A percentile compares a stretch with the other conserved stretches of the same genome.
Conservation (phyloP, 495 filamentous ascomycete genomes). For the Hypoxylon cercidicola region DNA sequence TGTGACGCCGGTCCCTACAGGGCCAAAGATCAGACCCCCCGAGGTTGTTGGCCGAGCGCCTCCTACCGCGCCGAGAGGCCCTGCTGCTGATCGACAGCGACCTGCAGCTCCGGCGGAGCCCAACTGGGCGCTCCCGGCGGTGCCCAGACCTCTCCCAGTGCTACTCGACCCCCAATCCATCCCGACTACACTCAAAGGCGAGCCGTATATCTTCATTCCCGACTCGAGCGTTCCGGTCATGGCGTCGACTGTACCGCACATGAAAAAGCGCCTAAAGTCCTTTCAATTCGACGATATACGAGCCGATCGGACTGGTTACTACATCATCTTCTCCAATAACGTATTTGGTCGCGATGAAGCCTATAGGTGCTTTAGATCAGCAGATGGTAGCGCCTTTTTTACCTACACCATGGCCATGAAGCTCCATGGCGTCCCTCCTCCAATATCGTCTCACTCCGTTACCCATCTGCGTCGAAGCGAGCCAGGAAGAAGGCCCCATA, state of each 20-base stretch:
- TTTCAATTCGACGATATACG: constrained; percentile 81
- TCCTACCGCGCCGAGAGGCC: constrained; percentile 85
- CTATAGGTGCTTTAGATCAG: constrained; percentile 75
- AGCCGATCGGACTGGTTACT: constrained; percentile 87
- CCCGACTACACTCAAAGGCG: constrained; percentile 72
- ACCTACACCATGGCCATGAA: constrained; percentile 95
- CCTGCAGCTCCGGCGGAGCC: constrained; percentile 35
- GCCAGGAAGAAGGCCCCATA: constrained; percentile 34
- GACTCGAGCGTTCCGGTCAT: constrained; percentile 89
- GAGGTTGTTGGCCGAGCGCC: constrained; percentile 70
- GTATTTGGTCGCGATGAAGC: constrained; percentile 80
- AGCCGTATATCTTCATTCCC: constrained; percentile 93
- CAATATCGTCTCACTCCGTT: constrained; percentile 52
- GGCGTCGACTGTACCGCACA: constrained; percentile 80
- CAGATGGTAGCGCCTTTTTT: constrained; percentile 82
- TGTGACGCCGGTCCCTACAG: constrained; percentile 51
- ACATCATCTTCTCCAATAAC: constrained; percentile 84
- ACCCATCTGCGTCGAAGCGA: constrained; percentile 28
- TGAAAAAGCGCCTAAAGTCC: constrained; percentile 84
- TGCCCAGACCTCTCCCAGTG: constrained; percentile 59
- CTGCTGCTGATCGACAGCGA: constrained; percentile 71
- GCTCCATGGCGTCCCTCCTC: constrained; percentile 63
- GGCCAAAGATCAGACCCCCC: constrained; percentile 50
- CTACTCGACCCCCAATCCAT: constrained; percentile 69
- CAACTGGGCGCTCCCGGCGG: constrained; percentile 48